Percentiles rank a stretch among this genome's conserved stretches.
These are phyloP conservation scores for Thuja plicata DNA, from an alignment of 83 land plant genomes.

Conservation along the genomic window DNA sequence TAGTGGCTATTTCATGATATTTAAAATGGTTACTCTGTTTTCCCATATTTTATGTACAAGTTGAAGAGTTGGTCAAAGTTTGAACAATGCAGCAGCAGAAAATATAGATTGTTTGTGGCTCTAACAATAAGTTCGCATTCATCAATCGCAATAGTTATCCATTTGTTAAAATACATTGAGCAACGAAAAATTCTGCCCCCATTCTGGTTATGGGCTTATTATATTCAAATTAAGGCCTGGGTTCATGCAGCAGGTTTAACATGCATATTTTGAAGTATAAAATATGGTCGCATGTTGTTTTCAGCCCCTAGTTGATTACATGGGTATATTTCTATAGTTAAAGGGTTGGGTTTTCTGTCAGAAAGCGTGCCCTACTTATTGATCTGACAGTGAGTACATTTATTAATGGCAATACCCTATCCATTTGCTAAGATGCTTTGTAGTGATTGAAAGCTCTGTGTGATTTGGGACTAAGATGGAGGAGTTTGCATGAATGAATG, in stretches of 20 bases:
- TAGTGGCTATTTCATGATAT: not conserved
- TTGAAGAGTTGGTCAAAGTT: not conserved
- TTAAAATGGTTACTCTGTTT: not conserved
- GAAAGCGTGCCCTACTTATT: not conserved
- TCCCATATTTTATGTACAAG: not conserved
- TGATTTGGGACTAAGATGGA: not conserved
- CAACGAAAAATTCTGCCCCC: not conserved
- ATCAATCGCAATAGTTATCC: not conserved
- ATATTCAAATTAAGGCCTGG: not conserved
- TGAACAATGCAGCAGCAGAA: not conserved
- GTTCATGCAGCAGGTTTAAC: not conserved
- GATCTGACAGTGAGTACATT: not conserved
- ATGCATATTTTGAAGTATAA: not conserved
- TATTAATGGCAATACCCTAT: not conserved
- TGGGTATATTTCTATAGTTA: not conserved
- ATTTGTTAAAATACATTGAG: not conserved
- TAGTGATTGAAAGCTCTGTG: not conserved
- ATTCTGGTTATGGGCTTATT: not conserved
- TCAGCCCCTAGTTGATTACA: not conserved
- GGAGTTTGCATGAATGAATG: not conserved
- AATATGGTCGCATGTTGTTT: not conserved
- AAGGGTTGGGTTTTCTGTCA: not conserved
- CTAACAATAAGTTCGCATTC: no score
- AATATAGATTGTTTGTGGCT: not conserved
- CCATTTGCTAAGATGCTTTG: not conserved